These are phyloP conservation scores for Fraxinus latifolia DNA, from an alignment of 305 asterid genomes.

Conservation along the genomic window DNA sequence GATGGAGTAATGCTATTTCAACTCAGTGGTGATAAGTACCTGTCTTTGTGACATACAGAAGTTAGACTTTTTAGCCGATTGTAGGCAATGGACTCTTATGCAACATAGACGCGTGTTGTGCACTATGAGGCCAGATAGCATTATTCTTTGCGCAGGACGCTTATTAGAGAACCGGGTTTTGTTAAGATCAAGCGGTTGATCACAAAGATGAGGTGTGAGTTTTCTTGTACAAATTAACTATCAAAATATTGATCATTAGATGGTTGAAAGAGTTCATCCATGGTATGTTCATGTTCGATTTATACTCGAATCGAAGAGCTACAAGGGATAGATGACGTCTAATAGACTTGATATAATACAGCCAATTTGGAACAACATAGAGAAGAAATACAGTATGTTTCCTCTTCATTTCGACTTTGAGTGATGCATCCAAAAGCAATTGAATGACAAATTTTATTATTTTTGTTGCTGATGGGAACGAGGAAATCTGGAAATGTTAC, in stretches of 20 bases:
- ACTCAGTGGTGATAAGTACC: not conserved
- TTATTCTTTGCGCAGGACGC: not conserved
- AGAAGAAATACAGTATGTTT: not conserved
- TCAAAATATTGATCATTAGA: not conserved
- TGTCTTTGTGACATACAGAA: not conserved
- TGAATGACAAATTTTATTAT: conserved; percentile 25
- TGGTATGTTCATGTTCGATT: not conserved
- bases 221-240: not conserved
- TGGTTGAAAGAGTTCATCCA: not conserved
- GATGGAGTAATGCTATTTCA: not conserved
- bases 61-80: not conserved
- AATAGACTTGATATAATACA: not conserved
- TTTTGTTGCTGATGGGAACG: not conserved
- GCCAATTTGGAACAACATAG: not conserved
- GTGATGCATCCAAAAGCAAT: not conserved
- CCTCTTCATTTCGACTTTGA: not conserved
- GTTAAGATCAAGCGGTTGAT: not conserved
- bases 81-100: not conserved
- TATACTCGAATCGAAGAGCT: not conserved
- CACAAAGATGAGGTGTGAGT: not conserved
- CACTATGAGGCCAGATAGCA: not conserved
- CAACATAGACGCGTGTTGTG: not conserved
- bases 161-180: not conserved
- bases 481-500: not conserved
- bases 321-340: not conserved